Evolutionary conservation across 1,284 basidiomycete genomes (phyloP), one percentile per base, ranked within the genome.

Genomic region (Wallemia ichthyophaga): DNA sequence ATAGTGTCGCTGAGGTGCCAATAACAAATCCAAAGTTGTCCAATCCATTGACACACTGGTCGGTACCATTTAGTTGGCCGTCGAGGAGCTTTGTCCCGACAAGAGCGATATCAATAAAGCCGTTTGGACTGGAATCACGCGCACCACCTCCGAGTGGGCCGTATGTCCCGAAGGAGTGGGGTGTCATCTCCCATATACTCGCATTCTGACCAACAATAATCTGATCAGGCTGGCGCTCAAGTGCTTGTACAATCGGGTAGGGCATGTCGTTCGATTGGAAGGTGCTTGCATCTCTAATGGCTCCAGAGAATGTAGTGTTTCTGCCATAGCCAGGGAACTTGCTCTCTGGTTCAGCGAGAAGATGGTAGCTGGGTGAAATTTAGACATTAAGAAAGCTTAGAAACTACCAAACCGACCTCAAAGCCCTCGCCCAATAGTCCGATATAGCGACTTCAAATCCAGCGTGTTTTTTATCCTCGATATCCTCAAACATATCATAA

Each of bases 1-100:
- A 71, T 1, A 71, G 63, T 1, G 70, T 72, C 15, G 67, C 66
- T 2, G 69, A 71, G 1, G 71, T 71, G n/a, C 72, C 72, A 59
- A 71, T 69, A 55, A 71, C 62, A 57, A 69, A 74, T 48, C 69
- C 67, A 56, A 53, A 58, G 32, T 59, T 27, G 2, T 55, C 33
- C 19, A 61, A 25, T 19, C 53, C 59, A 58, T 31, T 48, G 55
- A 25, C 25, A 15, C 28, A 3, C n/a, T n/a, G n/a, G 28, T 58
- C 57, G 15, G 59, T 54, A 25, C 23, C 33, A 58, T 66, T 69
- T 1, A 70, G 62, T 58, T 63, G 32, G 19, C 67, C 71, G 59
- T 67, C 66, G 58, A 65, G 65, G 26, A 71, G 53, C 24, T 57
- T 25, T 0, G 67, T 69, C 11, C 71, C 71, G 24, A 72, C 62